phyloP scores from a whole-genome alignment of 345 rosid species.

The Pistacia vera region DNA sequence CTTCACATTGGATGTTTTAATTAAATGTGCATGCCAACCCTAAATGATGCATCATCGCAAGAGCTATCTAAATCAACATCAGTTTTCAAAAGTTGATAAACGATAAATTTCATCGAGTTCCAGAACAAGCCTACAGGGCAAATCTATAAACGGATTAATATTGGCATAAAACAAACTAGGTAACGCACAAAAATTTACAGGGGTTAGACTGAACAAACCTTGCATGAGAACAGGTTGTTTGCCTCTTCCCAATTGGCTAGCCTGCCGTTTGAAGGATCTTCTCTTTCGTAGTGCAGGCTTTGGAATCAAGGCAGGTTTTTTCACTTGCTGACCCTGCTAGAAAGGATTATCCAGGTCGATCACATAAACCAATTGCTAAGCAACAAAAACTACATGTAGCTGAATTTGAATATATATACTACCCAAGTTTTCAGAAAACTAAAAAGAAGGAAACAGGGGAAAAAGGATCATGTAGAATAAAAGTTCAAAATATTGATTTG shows the following conservation, averaged over 20 bases:
- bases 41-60: too few species aligned
- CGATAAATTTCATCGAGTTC: background rate
- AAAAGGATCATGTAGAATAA: background rate
- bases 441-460: background rate
- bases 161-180: background rate
- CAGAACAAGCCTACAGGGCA: background rate
- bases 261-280: conserved; percentile 79
- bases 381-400: background rate
- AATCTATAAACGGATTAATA: background rate
- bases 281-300: conserved; percentile 71
- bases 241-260: conserved; percentile 70
- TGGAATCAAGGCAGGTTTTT: conserved; percentile 58
- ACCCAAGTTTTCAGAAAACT: background rate
- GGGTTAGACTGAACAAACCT: conserved; percentile 39
- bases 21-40: too few species aligned
- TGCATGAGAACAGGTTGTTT: conserved; percentile 55
- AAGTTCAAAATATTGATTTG: background rate
- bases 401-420: background rate
- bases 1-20: too few species aligned
- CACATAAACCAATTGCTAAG: conserved; percentile 3
- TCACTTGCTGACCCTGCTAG: conserved; percentile 59
- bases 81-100: too few species aligned
- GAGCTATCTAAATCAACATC: too few species aligned
- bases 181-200: background rate
- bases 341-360: conserved; percentile 14